Base-by-base conservation (phyloP, 1,284 basidiomycete genomes). In the Rhodotorula sp. region DNA sequence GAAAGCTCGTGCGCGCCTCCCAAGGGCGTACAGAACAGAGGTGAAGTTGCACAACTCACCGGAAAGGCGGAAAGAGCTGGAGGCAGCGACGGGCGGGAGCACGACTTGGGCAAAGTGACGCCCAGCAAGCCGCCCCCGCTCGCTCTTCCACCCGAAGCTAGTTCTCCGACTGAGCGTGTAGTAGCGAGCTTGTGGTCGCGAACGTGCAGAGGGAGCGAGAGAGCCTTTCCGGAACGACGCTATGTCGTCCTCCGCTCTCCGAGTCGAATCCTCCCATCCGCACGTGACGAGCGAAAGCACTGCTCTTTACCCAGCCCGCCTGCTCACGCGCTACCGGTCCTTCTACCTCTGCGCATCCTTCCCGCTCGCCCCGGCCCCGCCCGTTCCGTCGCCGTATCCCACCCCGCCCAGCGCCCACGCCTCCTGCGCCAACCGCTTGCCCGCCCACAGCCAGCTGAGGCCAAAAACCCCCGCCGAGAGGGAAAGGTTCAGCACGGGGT, bases 401-500 rank as follows among this genome's bases (percentile, higher is more conserved):
- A 67, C 46, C 25, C 71, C 70, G 5, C 67, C 55, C 3, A 72
- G 59, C 19, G 67, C 70, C 75, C 75, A 76, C n/a, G 66, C 66
- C 51, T 76, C 75, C 54, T 72, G 68, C n/a, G 44, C 58, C 32
- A 65, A 22, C 44, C 75, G 50, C 46, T 74, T 74, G 10, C 50
- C 53, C 6, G 59, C 65, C 83, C 83, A 84, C 19, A 83, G 65
- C 78, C 81, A 85, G 4, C 80, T 84, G 29, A 91, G 81, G 10
- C 83, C 85, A 80, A 96, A 95, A 17, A 93, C 87, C 0, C 88
- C 89, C 6, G 90, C 90, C 78, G 88, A 88, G 57, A 95, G 80
- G n/a, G 93, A 85, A 7, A 94, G 89, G 79, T 95, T 96, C 48
- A 94, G 83, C 2, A 96, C 92, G 0, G 90, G 84, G 80, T 88